phyloP scores from a whole-genome alignment of 495 filamentous ascomycete genomes.

The Hypoxylon lienhwacheense region DNA sequence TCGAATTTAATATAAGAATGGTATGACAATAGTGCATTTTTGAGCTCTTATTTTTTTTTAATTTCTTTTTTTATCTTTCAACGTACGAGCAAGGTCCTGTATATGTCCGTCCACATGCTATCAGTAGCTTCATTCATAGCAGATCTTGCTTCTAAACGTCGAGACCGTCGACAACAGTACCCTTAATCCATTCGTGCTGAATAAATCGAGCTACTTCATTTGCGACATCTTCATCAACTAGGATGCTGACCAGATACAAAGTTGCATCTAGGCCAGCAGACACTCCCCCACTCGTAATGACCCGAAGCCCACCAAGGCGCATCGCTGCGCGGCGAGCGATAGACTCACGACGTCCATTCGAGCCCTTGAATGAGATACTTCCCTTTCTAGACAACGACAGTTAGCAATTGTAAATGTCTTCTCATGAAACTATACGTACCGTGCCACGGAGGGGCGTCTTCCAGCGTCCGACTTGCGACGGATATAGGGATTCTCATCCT shows the following conservation, averaged over 20 bases:
- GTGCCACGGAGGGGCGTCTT: conserved; percentile 61
- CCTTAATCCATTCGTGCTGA: conserved; percentile 74
- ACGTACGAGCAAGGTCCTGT: conserved; percentile 11
- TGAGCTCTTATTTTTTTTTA: neutral
- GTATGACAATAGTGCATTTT: neutral
- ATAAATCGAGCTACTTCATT: conserved; percentile 67
- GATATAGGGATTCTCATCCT: conserved; percentile 75
- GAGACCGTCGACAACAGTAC: conserved; percentile 68
- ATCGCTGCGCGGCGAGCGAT: conserved; percentile 66
- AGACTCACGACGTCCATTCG: conserved; percentile 65
- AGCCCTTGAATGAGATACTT: conserved; percentile 68
- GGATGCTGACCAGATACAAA: conserved; percentile 73
- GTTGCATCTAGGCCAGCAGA: conserved; percentile 76
- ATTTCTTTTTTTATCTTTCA: neutral
- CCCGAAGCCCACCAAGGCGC: conserved; percentile 67
- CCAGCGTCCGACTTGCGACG: conserved; percentile 64
- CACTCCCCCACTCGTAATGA: conserved; percentile 76
- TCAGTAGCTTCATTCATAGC: neutral
- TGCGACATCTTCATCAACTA: conserved; percentile 68
- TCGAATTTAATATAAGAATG: neutral
- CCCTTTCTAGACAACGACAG: conserved; percentile 56
- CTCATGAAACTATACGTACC: conserved; percentile 43
- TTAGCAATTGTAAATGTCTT: conserved; percentile 16
- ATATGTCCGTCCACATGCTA: conserved; percentile 4
- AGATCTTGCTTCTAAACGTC: conserved; percentile 58